A percentile compares a stretch with the other conserved stretches of the same genome.
Evolutionary conservation across 148 eudicot genomes (phyloP).

Genomic region (Cornus florida): DNA sequence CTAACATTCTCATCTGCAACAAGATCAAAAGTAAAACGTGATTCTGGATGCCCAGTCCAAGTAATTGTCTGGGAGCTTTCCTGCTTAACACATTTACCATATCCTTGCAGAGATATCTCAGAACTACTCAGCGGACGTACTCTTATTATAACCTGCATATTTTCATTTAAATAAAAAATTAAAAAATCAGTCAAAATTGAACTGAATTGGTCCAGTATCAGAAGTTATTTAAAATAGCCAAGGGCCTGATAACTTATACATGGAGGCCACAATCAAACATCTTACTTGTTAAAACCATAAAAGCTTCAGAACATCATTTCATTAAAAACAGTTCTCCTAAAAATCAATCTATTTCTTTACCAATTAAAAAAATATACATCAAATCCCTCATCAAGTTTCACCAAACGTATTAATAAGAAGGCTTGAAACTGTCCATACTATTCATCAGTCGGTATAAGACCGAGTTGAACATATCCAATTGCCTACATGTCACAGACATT

Average conservation of each 20-base stretch:
- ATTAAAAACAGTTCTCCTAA: neutral
- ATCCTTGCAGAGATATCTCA: conserved; percentile 82
- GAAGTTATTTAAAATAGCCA: neutral
- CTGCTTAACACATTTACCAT: conserved; percentile 74
- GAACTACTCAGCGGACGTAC: conserved; percentile 80
- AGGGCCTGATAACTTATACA: neutral
- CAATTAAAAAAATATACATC: neutral
- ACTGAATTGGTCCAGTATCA: neutral
- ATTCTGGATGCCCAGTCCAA: conserved; percentile 98
- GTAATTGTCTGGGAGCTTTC: conserved; percentile 85
- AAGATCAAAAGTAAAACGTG: conserved; percentile 91
- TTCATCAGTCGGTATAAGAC: neutral
- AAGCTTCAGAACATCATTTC: neutral
- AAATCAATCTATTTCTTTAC: conserved; percentile 12
- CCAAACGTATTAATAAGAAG: neutral
- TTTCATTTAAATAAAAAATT: neutral
- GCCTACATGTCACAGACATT: no score
- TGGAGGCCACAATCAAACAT: neutral
- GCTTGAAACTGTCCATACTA: neutral
- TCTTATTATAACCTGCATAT: conserved; percentile 81
- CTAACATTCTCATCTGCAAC: conserved; percentile 92
- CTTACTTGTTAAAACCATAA: neutral
- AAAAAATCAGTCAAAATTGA: neutral
- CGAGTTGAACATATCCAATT: neutral
- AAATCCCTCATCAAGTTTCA: neutral